phyloP scores from a whole-genome alignment of 139 green algal species.

The Astrephomene gubernaculifera region DNA sequence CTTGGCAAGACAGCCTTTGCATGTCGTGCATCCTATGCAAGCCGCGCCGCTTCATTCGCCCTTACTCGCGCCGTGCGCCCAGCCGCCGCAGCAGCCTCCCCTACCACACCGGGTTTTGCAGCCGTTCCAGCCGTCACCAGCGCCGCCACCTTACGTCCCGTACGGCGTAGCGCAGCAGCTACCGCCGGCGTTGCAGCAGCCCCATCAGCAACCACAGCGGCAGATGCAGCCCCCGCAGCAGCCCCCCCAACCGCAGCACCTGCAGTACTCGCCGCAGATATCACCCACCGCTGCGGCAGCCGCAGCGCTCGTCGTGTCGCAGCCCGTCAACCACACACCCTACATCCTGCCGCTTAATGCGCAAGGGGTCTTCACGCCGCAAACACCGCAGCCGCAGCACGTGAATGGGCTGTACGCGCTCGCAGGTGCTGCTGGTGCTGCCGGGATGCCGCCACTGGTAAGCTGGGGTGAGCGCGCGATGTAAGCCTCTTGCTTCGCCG shows the following conservation, averaged over 20 bases:
- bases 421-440: neutral
- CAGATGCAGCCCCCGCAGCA: neutral
- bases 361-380: no score
- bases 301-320: neutral
- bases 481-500: no score
- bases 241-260: neutral
- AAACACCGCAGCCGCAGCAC: neutral
- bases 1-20: neutral
- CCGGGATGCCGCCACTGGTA: slow-evolving; percentile 9
- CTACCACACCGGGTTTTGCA: neutral
- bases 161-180: neutral
- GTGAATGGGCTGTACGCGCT: slow-evolving; percentile 24
- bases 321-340: neutral
- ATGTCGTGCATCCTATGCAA: no score
- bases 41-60: no score
- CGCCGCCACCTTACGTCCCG: neutral
- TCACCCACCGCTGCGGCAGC: neutral
- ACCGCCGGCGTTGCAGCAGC: neutral
- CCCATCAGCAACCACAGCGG: neutral
- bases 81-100: neutral
- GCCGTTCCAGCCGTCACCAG: neutral
- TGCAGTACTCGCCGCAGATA: neutral
- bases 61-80: neutral
- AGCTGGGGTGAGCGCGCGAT: slow-evolving; percentile 23
- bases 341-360: no score